Conservation (phyloP, 1,284 basidiomycete species). For the Marasmius sp. region DNA sequence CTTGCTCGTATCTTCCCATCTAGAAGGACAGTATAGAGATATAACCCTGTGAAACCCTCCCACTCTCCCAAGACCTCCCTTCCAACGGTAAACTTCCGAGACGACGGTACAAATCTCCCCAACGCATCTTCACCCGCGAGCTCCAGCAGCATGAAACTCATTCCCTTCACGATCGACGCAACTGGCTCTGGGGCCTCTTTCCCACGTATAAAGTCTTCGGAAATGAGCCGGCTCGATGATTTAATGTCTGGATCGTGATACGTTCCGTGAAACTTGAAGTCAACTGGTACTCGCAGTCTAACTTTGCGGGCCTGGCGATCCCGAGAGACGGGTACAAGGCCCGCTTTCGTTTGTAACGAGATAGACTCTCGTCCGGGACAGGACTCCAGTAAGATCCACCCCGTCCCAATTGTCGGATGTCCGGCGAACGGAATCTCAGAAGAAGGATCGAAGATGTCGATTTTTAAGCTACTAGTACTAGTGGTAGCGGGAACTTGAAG, state of each 20-base stretch:
- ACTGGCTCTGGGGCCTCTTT: conserved; percentile 30
- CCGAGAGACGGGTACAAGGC: conserved; percentile 34
- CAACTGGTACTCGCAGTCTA: conserved; percentile 34
- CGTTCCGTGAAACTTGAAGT: conserved; percentile 31
- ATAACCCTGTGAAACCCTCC: conserved; percentile 20
- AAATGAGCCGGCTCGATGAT: conserved; percentile 25
- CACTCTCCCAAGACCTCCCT: conserved; percentile 34
- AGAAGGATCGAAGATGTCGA: conserved; percentile 42
- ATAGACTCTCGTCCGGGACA: conserved; percentile 17
- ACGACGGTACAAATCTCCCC: conserved; percentile 25
- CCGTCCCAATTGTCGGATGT: conserved; percentile 43
- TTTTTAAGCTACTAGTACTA: conserved; percentile 19
- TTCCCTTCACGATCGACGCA: conserved; percentile 45
- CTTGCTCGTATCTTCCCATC: conserved; percentile 34
- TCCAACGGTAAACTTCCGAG: conserved; percentile 22
- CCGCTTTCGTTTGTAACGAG: conserved; percentile 39
- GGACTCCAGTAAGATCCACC: conserved; percentile 36
- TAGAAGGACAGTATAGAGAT: neutral
- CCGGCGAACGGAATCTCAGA: conserved; percentile 45
- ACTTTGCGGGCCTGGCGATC: conserved; percentile 23
- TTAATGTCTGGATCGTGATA: neutral
- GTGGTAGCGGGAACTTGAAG: neutral
- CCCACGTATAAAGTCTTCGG: conserved; percentile 35
- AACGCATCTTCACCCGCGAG: conserved; percentile 38
- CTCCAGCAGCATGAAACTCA: conserved; percentile 40